Evolutionary conservation across 257 asterid species (phyloP).

Genomic region (Coffea canephora): DNA sequence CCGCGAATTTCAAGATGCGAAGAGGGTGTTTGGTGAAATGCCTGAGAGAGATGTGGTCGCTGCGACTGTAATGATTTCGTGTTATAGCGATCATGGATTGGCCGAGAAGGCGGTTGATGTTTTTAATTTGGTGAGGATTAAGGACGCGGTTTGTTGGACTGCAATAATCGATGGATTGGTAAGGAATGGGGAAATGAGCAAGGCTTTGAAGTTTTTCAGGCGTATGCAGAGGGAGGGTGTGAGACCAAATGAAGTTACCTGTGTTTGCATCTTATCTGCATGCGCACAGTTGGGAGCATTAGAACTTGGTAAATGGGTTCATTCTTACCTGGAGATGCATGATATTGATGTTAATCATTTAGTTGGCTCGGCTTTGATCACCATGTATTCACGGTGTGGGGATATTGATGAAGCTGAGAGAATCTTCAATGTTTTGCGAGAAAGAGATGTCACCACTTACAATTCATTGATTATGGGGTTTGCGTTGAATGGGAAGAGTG

Average conservation of each 20-base stretch:
- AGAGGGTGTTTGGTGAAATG: slow-evolving; percentile 52
- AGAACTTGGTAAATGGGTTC: slow-evolving; percentile 58
- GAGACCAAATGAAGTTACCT: slow-evolving; percentile 46
- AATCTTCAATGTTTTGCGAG: slow-evolving; percentile 31
- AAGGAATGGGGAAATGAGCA: slow-evolving; percentile 42
- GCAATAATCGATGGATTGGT: slow-evolving; percentile 64
- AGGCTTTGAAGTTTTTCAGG: slow-evolving; percentile 47
- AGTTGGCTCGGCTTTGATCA: slow-evolving; percentile 52
- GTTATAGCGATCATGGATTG: slow-evolving; percentile 39
- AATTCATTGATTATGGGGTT: slow-evolving; percentile 50
- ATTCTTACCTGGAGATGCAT: slow-evolving; percentile 35
- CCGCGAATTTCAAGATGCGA: slow-evolving; percentile 39
- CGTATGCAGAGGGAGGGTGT: slow-evolving; percentile 49
- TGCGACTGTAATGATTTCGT: slow-evolving; percentile 45
- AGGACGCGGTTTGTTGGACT: slow-evolving; percentile 65
- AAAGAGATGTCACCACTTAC: slow-evolving; percentile 43
- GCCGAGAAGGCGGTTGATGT: slow-evolving; percentile 33
- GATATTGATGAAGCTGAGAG: slow-evolving; percentile 43
- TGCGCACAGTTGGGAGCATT: slow-evolving; percentile 55
- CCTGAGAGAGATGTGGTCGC: slow-evolving; percentile 49
- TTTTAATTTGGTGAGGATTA: slow-evolving; percentile 26
- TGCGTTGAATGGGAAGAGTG: slow-evolving; percentile 50
- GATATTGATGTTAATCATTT: slow-evolving; percentile 36
- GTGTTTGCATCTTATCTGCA: slow-evolving; percentile 51
- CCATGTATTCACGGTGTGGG: slow-evolving; percentile 58